Conservation (phyloP, 78 protist species). For the Reticulomyxa filosa region DNA sequence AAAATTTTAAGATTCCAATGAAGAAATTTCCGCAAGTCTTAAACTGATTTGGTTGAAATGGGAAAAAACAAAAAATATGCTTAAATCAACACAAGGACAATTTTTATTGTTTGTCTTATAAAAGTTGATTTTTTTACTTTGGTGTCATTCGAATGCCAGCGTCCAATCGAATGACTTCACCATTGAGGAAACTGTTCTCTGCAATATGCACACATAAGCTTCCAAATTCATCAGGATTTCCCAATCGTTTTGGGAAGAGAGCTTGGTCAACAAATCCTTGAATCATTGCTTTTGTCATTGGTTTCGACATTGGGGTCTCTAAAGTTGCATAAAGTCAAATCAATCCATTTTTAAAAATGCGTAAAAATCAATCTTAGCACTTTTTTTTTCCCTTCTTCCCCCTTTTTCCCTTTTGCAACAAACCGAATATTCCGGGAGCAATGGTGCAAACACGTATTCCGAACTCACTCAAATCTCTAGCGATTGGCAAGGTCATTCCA, state of each 20-base stretch:
- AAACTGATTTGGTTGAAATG: too few species aligned
- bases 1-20: too few species aligned
- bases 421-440: slow-evolving; percentile 2
- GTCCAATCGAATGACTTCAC: not conserved
- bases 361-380: too few species aligned
- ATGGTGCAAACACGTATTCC: not conserved
- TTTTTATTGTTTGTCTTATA: too few species aligned
- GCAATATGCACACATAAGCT: not conserved
- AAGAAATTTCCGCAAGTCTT: too few species aligned
- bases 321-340: too few species aligned
- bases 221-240: not conserved
- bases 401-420: too few species aligned
- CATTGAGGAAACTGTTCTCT: not conserved
- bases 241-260: not conserved
- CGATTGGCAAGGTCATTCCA: not conserved
- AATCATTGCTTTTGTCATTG: not conserved
- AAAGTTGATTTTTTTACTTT: too few species aligned
- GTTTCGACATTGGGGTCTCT: slow-evolving; percentile 1
- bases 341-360: too few species aligned
- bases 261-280: not conserved
- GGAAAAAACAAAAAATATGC: too few species aligned
- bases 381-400: too few species aligned
- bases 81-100: too few species aligned
- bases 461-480: not conserved
- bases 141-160: not conserved